Evolutionary conservation across 2,329 filamentous ascomycete genomes (phyloP).

Genomic region (Hymenotorrendiella dingleyae): DNA sequence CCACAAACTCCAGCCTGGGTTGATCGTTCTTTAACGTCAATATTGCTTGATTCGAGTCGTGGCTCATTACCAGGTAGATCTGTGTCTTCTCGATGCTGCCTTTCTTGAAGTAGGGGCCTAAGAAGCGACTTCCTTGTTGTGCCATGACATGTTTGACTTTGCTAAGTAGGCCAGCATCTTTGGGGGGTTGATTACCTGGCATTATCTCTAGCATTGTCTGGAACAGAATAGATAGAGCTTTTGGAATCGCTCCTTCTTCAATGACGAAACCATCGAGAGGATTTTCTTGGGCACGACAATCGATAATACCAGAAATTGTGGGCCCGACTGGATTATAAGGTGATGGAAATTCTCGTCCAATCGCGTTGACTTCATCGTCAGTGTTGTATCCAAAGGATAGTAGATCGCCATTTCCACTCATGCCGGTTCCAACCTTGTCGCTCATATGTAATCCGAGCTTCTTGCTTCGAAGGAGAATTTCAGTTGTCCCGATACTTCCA

Average conservation of each 20-base stretch:
- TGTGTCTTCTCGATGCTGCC: constrained; percentile 56
- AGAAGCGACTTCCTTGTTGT: constrained; percentile 44
- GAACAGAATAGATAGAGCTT: constrained; percentile 49
- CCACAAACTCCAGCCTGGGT: constrained; percentile 53
- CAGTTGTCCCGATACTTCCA: constrained; percentile 58
- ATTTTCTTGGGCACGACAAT: constrained; percentile 49
- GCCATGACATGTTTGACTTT: constrained; percentile 42
- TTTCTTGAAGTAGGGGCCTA: constrained; percentile 51
- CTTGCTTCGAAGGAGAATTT: constrained; percentile 57
- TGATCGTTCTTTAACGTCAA: constrained; percentile 54
- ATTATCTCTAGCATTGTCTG: constrained; percentile 51
- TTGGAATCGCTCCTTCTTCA: constrained; percentile 56
- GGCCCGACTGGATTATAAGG: constrained; percentile 51
- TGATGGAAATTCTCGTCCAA: constrained; percentile 46
- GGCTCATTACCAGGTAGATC: constrained; percentile 49
- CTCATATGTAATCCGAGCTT: constrained; percentile 53
- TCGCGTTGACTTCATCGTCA: constrained; percentile 48
- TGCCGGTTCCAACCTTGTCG: constrained; percentile 49
- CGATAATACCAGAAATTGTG: constrained; percentile 57
- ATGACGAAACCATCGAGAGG: constrained; percentile 57
- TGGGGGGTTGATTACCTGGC: constrained; percentile 39
- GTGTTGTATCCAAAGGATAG: constrained; percentile 60
- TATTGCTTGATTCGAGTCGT: constrained; percentile 47
- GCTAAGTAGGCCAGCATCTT: constrained; percentile 35
- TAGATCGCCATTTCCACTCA: constrained; percentile 64